phyloP scores from a whole-genome alignment of 1,139 yeast genomes.

The Yamadazyma spencermartinsiae region DNA sequence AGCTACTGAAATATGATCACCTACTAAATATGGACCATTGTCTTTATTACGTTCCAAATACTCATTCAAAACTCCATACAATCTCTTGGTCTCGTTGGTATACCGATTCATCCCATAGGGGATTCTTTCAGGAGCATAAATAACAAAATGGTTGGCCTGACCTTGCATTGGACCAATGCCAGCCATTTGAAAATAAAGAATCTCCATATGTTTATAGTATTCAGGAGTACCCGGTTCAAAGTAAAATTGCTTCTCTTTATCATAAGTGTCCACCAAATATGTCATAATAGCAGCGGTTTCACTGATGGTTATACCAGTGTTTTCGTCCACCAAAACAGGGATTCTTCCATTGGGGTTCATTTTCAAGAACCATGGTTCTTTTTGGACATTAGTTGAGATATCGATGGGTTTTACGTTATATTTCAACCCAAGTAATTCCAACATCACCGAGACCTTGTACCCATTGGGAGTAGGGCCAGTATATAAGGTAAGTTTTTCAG shows the following conservation, averaged over 20 bases:
- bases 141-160: constrained; percentile 50
- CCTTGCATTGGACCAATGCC: constrained; percentile 66
- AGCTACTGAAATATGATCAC: constrained; percentile 54
- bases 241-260: constrained; percentile 49
- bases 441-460: constrained; percentile 46
- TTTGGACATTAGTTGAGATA: constrained; percentile 40
- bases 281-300: constrained; percentile 62
- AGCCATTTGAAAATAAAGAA: constrained; percentile 57
- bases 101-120: constrained; percentile 57
- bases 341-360: constrained; percentile 65
- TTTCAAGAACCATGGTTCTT: constrained; percentile 53
- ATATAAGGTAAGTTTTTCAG: constrained; percentile 23
- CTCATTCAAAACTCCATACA: constrained; percentile 53
- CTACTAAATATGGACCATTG: constrained; percentile 55
- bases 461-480: constrained; percentile 60
- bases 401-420: constrained; percentile 48
- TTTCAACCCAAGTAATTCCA: constrained; percentile 48
- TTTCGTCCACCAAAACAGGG: constrained; percentile 53
- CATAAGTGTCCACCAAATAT: constrained; percentile 59
- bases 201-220: constrained; percentile 52
- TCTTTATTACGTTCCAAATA: constrained; percentile 37
- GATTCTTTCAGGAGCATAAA: constrained; percentile 46
- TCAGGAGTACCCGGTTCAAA: constrained; percentile 43
- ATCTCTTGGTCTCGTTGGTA: constrained; percentile 49
- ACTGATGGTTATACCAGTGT: constrained; percentile 43